These are phyloP conservation scores for Pestalotiopsis sp. DNA, from an alignment of 2,329 filamentous ascomycete genomes.

Conservation along the genomic window DNA sequence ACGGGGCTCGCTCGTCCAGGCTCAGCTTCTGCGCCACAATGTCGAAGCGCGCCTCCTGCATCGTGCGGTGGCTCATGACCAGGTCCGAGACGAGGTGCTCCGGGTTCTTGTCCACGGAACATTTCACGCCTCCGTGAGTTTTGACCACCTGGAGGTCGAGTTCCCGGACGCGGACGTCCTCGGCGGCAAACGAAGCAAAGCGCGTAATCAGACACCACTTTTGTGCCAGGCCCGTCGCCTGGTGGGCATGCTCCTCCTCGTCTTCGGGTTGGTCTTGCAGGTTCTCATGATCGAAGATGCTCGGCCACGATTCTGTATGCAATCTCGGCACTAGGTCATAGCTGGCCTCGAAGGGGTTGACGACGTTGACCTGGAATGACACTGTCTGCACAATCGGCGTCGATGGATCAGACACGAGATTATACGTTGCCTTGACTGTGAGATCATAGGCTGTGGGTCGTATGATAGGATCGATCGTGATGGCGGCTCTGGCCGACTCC, in stretches of 20 bases:
- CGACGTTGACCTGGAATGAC: conserved; percentile 70
- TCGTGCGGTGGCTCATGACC: conserved; percentile 65
- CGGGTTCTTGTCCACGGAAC: conserved; percentile 46
- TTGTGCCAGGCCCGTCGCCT: conserved; percentile 69
- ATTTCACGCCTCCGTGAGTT: conserved; percentile 65
- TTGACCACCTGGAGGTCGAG: conserved; percentile 65
- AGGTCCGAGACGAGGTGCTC: conserved; percentile 44
- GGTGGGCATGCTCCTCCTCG: conserved; percentile 29
- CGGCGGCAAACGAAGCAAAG: conserved; percentile 76
- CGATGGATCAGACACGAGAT: conserved; percentile 76
- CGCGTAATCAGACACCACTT: conserved; percentile 78
- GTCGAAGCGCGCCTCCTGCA: conserved; percentile 74
- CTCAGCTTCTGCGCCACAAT: conserved; percentile 75
- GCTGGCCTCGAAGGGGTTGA: conserved; percentile 87
- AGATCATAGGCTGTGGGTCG: conserved; percentile 65
- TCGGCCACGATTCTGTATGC: conserved; percentile 82
- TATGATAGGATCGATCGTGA: conserved; percentile 54
- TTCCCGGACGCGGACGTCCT: conserved; percentile 66
- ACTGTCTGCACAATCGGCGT: conserved; percentile 79
- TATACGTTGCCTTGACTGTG: conserved; percentile 75
- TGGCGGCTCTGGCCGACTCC: conserved; percentile 43
- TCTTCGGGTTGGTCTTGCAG: conserved; percentile 39
- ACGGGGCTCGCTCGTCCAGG: conserved; percentile 80
- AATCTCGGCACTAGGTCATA: conserved; percentile 84
- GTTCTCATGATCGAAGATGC: conserved; percentile 72